Conservation (phyloP, 768 basidiomycete species). For the Tylopilus subfusipes region DNA sequence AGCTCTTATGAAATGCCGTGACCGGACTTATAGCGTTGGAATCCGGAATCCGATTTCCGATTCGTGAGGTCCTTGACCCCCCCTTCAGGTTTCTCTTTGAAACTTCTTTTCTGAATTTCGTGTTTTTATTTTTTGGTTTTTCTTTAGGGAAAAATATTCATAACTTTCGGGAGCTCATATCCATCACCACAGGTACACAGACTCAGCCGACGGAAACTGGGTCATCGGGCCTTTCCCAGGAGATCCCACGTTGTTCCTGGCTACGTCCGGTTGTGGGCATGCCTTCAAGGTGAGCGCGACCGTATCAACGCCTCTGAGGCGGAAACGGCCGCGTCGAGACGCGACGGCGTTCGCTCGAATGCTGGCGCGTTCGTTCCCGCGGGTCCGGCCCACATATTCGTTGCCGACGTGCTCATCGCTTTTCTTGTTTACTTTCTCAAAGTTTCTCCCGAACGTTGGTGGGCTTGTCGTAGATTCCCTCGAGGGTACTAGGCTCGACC, state of each 20-base stretch:
- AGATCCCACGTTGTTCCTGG: constrained; percentile 63
- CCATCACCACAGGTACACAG: constrained; percentile 67
- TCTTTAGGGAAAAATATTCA: background rate
- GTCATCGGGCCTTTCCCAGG: constrained; percentile 72
- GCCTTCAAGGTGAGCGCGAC: constrained; percentile 67
- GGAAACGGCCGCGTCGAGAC: too few relatives aligned
- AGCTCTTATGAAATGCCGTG: background rate
- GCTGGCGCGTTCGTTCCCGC: background rate
- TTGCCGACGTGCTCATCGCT: background rate
- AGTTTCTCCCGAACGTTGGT: constrained; percentile 90
- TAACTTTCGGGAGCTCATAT: background rate
- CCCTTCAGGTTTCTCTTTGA: background rate
- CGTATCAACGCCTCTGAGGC: background rate
- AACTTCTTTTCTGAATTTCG: background rate
- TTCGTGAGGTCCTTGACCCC: constrained; percentile 7
- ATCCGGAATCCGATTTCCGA: background rate
- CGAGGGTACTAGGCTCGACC: constrained; percentile 57
- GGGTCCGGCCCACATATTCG: background rate
- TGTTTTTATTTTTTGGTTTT: background rate
- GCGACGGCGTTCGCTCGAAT: background rate
- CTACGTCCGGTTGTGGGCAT: constrained; percentile 87
- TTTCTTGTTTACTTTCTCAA: background rate
- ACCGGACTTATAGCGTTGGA: background rate
- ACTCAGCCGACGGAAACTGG: constrained; percentile 85
- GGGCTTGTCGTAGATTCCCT: constrained; percentile 70